Conservation (phyloP, 352 stramenopile genomes). For the Pythium guiyangense region DNA sequence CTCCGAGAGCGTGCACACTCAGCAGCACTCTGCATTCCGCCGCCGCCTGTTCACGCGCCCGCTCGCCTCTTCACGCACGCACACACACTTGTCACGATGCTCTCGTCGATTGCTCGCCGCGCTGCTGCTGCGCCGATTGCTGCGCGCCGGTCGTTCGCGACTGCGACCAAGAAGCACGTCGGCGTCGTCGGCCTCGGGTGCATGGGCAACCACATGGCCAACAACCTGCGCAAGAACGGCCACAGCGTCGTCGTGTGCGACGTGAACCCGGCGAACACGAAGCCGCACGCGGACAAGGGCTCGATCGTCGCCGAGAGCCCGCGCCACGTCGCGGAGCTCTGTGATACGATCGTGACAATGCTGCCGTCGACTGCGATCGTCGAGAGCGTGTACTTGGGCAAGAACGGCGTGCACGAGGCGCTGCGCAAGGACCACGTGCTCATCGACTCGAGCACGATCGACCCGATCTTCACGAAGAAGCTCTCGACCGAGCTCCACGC, state of each 20-base stretch:
- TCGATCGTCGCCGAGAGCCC: slow-evolving; percentile 47
- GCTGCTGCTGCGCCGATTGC: background rate
- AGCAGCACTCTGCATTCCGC: too few species aligned
- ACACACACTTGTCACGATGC: slow-evolving; percentile 5
- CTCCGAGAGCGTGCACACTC: too few species aligned
- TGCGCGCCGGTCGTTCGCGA: slow-evolving; percentile 10
- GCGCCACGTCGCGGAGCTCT: slow-evolving; percentile 72
- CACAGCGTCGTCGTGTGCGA: slow-evolving; percentile 81
- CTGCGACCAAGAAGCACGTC: slow-evolving; percentile 37
- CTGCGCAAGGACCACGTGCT: slow-evolving; percentile 80
- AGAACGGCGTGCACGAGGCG: slow-evolving; percentile 66
- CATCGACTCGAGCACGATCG: slow-evolving; percentile 96
- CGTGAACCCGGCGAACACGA: slow-evolving; percentile 42
- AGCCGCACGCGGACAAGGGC: slow-evolving; percentile 47
- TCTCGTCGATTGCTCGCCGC: background rate
- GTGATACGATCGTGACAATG: slow-evolving; percentile 93
- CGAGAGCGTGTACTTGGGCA: slow-evolving; percentile 70
- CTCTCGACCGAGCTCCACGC: slow-evolving; percentile 65
- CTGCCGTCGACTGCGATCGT: slow-evolving; percentile 89
- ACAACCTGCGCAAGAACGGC: slow-evolving; percentile 86
- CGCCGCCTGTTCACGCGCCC: too few species aligned
- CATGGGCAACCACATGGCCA: slow-evolving; percentile 93
- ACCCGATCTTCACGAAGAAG: slow-evolving; percentile 89
- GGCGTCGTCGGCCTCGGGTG: slow-evolving; percentile 92
- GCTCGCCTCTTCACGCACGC: too few species aligned